Percentiles rank a stretch among this genome's conserved stretches.
These are phyloP conservation scores for Annulohypoxylon stygium DNA, from an alignment of 495 filamentous ascomycete species.

Conservation along the genomic window DNA sequence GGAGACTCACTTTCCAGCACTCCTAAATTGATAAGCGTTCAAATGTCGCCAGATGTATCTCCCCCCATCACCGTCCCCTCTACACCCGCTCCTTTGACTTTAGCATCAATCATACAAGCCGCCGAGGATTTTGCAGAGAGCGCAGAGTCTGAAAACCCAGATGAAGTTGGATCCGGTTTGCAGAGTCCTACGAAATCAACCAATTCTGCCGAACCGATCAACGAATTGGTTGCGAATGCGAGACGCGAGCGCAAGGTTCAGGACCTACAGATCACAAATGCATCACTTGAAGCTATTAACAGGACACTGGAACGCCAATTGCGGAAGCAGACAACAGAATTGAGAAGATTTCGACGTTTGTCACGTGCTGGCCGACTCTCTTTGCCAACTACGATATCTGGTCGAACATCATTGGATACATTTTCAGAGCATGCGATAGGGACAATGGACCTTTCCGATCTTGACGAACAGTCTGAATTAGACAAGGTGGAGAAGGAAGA, in stretches of 20 bases:
- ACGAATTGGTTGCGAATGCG: conserved; percentile 82
- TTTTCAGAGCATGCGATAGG: conserved; percentile 47
- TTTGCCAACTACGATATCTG: conserved; percentile 45
- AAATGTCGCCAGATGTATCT: conserved; percentile 36
- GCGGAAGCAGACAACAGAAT: conserved; percentile 88
- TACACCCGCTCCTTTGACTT: conserved; percentile 48
- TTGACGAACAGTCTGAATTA: conserved; percentile 60
- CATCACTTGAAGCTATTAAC: conserved; percentile 96
- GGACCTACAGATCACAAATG: conserved; percentile 98
- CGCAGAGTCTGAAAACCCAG: conserved; percentile 37
- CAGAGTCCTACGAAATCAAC: conserved; percentile 66
- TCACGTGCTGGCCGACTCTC: conserved; percentile 82
- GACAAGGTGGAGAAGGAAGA: conserved; percentile 50
- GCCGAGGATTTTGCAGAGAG: conserved; percentile 61
- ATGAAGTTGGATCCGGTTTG: conserved; percentile 48
- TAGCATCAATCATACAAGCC: conserved; percentile 63
- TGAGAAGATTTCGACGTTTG: conserved; percentile 84
- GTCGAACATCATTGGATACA: conserved; percentile 48
- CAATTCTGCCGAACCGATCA: conserved; percentile 65
- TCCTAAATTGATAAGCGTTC: conserved; percentile 33
- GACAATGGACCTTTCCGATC: conserved; percentile 60
- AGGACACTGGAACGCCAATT: conserved; percentile 90
- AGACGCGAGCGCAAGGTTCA: conserved; percentile 93
- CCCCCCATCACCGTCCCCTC: conserved; percentile 45
- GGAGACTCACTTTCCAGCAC: conserved; percentile 29